Evolutionary conservation across 2,329 filamentous ascomycete genomes (phyloP).

Genomic region (Fusarium algeriense): DNA sequence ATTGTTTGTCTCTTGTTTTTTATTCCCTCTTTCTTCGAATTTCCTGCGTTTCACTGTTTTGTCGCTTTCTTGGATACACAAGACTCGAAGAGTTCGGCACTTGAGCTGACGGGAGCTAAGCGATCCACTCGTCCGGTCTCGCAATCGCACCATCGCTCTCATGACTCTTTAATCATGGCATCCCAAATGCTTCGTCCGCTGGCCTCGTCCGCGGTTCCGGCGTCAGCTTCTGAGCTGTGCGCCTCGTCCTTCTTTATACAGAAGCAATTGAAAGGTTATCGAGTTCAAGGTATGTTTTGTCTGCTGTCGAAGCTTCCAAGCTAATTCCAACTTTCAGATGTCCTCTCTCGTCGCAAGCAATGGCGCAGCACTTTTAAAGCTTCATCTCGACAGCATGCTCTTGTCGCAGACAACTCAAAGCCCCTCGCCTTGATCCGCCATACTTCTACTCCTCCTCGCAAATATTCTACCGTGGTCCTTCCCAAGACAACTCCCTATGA

Average conservation of each 20-base stretch:
- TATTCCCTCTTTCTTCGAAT: conserved; percentile 14
- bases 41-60: conserved; percentile 5
- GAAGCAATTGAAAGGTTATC: conserved; percentile 40
- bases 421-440: conserved; percentile 56
- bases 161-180: conserved; percentile 53
- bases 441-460: conserved; percentile 48
- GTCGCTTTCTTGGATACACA: conserved; percentile 13
- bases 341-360: conserved; percentile 49
- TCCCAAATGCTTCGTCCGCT: conserved; percentile 52
- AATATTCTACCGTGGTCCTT: conserved; percentile 56
- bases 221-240: conserved; percentile 49
- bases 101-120: background rate
- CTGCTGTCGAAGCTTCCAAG: background rate
- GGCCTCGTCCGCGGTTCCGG: conserved; percentile 40
- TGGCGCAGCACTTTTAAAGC: conserved; percentile 55
- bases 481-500: conserved; percentile 72
- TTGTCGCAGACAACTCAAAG: conserved; percentile 47
- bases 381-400: conserved; percentile 45
- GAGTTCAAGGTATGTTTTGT: conserved; percentile 35
- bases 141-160: conserved; percentile 21
- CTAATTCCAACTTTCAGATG: conserved; percentile 21
- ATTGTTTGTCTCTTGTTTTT: conserved; percentile 19
- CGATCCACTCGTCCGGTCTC: conserved; percentile 31
- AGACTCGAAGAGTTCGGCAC: conserved; percentile 14
- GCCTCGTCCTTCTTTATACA: conserved; percentile 45